These are phyloP conservation scores for Colletotrichum godetiae DNA, from an alignment of 2,329 filamentous ascomycete species.

Conservation along the genomic window DNA sequence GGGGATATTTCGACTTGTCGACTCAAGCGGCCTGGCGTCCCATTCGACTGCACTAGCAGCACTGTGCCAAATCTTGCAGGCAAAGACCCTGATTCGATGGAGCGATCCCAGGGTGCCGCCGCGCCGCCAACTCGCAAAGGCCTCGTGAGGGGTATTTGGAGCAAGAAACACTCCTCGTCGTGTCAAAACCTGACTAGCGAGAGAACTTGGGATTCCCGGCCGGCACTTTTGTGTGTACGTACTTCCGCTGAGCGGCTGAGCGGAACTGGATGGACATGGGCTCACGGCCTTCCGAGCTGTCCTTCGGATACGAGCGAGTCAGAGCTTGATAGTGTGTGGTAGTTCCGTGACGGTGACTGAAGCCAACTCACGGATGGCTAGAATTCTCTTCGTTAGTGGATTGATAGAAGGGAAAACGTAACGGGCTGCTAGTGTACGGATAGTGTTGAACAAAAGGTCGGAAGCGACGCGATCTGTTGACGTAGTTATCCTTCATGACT, in stretches of 20 bases:
- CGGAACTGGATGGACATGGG: slow-evolving; percentile 23
- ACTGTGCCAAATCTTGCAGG: slow-evolving; percentile 30
- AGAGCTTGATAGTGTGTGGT: slow-evolving; percentile 19
- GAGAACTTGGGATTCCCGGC: slow-evolving; percentile 15
- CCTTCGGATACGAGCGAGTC: slow-evolving; percentile 34
- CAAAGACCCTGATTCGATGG: slow-evolving; percentile 27
- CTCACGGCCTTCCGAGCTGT: slow-evolving; percentile 25
- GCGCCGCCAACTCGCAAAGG: slow-evolving; percentile 5
- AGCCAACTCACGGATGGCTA: slow-evolving; percentile 17
- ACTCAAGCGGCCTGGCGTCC: slow-evolving; percentile 21
- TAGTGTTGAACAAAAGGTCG: neutral
- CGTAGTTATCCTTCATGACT: slow-evolving; percentile 33
- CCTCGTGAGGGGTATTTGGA: slow-evolving; percentile 27
- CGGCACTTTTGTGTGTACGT: slow-evolving; percentile 33
- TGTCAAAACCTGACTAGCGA: slow-evolving; percentile 32
- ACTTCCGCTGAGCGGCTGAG: slow-evolving; percentile 18
- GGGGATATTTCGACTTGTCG: slow-evolving; percentile 35
- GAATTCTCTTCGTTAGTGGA: neutral
- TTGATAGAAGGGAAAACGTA: slow-evolving; percentile 20
- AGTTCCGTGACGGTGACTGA: slow-evolving; percentile 19
- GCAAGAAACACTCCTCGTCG: slow-evolving; percentile 13
- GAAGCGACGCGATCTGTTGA: slow-evolving; percentile 6
- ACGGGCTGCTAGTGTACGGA: neutral
- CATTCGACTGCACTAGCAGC: neutral
- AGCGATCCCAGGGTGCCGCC: neutral